Base-by-base conservation (phyloP, 208 protist species). In the Naegleria gruberi region DNA sequence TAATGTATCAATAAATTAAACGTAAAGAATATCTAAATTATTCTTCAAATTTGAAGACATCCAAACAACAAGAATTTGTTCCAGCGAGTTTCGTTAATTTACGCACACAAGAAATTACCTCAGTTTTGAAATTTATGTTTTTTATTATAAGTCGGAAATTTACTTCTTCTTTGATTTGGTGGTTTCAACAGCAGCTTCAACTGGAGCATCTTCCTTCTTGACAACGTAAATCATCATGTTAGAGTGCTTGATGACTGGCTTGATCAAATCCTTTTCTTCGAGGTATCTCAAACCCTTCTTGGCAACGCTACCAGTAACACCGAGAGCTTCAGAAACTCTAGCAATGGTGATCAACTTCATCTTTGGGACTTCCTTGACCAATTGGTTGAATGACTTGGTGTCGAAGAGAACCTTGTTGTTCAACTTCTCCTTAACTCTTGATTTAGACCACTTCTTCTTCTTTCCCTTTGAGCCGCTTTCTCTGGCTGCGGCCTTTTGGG, bases 371-470 rank as follows among this genome's bases (percentile, higher is more conserved):
- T 97, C 95, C 74, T 89, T 95, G 91, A 93, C 90, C 65, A 97
- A 93, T 92, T 96, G 95, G 90, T 95, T 94, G 19, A 34, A 91
- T 57, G 95, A 95, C 42, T 96, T 94, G 93, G 96, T 96, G 92
- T 97, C 95, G 92, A 96, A 97, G 92, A 97, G 95, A 88, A 97
- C 95, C 91, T 95, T 95, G 93, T 97, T 97, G 92, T 97, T 93
- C 44, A 97, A 94, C 30, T 95, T 94, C 94, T 97, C 96, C 85
- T 95, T 95, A 55, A 93, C 94, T 92, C 95, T 94, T 57, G 94
- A 94, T 92, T 97, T 97, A 90, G 93, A 96, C 96, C 96, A 97
- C 94, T 97, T 97, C 95, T 97, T 97, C 65, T 91, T 91, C 42
- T 90, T 91, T 87, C 55, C 23, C 47, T 91, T 91, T 34, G 45